Evolutionary conservation across 2,329 filamentous ascomycete species (phyloP), one percentile per base, ranked within the genome.

Genomic region (Phoma sp.): DNA sequence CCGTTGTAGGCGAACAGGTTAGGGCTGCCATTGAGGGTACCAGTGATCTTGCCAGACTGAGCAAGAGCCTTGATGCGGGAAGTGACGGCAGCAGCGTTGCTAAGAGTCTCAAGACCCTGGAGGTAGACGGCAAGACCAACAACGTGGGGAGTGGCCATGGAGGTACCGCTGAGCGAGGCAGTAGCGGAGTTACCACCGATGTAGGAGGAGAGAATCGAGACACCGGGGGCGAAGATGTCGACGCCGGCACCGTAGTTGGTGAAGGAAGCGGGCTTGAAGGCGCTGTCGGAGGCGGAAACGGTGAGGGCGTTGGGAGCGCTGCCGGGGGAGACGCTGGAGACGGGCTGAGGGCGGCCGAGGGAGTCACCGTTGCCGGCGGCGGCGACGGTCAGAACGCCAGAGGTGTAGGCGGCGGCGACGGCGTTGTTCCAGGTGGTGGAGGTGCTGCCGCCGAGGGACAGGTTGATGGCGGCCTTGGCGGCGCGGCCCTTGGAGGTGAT

Each of bases 71-170:
- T 60, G 29, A 66, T 39, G 23, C 61, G 60, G 40, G 23, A 23
- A n/a, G 58, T 49, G 10, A 63, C 43, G 4, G 58, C 60, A 32
- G 52, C 55, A 35, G 63, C 50, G n/a, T 47, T 56, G 6, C 29
- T 42, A 32, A 59, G 40, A 4, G 64, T 66, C 55, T 80, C 75
- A 40, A 81, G 72, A 24, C 72, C 71, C 78, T 89, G 86, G 39
- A 89, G 77, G 74, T 89, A 89, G 37, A 86, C 85, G 14, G 83
- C 85, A 7, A 89, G 79, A 55, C 87, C 87, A 38, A 83, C 82
- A 47, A 89, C 79, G 69, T 89, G 87, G 6, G 87, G 87, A 13
- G 81, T 81, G 35, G 87, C 86, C 84, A 87, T 86, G 47, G 80
- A 84, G 11, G 86, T 88, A 27, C 84, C 86, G n/a, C 77, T 80